Base-by-base conservation (phyloP, 495 filamentous ascomycete species). In the Xylaria palmicola region DNA sequence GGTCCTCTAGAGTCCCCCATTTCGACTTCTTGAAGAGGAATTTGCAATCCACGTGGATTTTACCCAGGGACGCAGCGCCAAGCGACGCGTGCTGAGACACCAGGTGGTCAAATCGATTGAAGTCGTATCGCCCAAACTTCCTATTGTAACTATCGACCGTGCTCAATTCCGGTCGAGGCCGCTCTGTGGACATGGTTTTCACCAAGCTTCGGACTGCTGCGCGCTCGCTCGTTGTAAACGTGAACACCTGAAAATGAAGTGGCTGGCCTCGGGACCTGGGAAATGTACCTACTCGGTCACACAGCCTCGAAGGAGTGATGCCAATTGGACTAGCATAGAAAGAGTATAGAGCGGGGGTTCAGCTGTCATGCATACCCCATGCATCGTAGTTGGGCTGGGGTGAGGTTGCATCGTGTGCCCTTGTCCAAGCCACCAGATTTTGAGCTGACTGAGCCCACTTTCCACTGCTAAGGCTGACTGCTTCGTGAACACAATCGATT, bases 11-110 rank as follows among this genome's bases (percentile, higher is more conserved):
- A 9, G 72, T 60, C 13, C 74, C 74, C 73, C 72, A 76, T 41
- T 48, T 64, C 10, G 71, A 74, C 60, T 72, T 68, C 10, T 62
- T 62, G 56, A 71, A 76, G 1, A 64, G 32, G 49, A 76, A 76
- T 9, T 62, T 64, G 48, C 72, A 74, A 7, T 73, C 69, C 15
- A 74, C 62, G 4, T 59, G 55, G 8, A 65, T 55, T 10, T 65
- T 64, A 12, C 66, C 62, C 2, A 68, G 56, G 3, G 50, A 54
- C 0, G 59, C 60, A 26, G 17, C 39, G 22, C 62, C 60, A 26
- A 68, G 30, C n/a, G 58, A 68, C 52, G 61, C 62, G 12, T 41
- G 40, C 0, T 53, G 54, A 15, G 43, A 44, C 7, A 39, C 52
- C 1, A 68, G 62, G 19, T 43, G 59, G 19, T 65, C 62, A 45